Conservation (phyloP, 345 rosid genomes). For the Citrus cavaleriei region DNA sequence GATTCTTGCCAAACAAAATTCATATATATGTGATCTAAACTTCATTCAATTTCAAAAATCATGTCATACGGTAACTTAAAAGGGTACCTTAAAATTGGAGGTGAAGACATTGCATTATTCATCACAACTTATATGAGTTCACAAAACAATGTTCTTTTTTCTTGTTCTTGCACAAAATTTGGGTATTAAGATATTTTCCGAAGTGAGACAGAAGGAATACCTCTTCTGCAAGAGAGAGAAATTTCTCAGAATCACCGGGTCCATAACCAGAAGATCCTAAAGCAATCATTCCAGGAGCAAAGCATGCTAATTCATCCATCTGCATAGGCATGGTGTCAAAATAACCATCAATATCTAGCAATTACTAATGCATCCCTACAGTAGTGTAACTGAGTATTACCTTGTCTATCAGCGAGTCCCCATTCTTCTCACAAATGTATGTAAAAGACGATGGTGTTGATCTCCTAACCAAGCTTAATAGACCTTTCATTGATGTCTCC, state of each 20-base stretch:
- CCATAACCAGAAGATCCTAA: constrained; percentile 87
- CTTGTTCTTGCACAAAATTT: neutral
- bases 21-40: neutral
- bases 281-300: constrained; percentile 99
- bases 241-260: constrained; percentile 65
- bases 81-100: neutral
- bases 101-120: neutral
- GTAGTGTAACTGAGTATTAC: constrained; percentile 30
- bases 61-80: neutral
- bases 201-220: constrained; percentile 25
- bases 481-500: constrained; percentile 98
- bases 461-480: constrained; percentile 68
- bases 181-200: neutral
- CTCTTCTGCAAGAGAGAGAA: constrained; percentile 90
- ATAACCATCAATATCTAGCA: constrained; percentile 11
- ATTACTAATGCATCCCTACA: neutral
- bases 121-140: neutral
- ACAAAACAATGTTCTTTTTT: neutral
- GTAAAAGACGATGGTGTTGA: constrained; percentile 86
- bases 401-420: constrained; percentile 61
- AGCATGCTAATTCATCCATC: constrained; percentile 99
- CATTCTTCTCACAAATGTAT: constrained; percentile 83
- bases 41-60: neutral
- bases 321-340: constrained; percentile 23
- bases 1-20: neutral